Percentiles rank a stretch among this genome's conserved stretches.
Conservation (phyloP, 371 early-diverging fungal species). For the Saksenaea vasiformis region DNA sequence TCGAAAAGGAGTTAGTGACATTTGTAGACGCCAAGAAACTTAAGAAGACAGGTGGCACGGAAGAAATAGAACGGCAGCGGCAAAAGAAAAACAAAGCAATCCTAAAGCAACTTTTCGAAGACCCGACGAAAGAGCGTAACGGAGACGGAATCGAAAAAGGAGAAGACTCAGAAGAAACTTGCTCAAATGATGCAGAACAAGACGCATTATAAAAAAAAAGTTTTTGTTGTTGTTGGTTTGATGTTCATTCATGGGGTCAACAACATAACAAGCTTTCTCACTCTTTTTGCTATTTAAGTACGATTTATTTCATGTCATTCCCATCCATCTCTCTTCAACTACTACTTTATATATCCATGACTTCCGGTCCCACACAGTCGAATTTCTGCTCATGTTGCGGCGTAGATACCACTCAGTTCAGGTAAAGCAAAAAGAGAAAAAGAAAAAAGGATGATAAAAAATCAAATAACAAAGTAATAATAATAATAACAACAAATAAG, state of each 20-base stretch:
- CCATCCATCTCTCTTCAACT: neutral
- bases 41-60: constrained; percentile 71
- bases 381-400: constrained; percentile 24
- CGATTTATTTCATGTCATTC: neutral
- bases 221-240: neutral
- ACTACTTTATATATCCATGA: neutral
- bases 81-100: constrained; percentile 60
- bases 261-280: neutral
- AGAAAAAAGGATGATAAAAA: neutral
- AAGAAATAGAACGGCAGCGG: constrained; percentile 64
- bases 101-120: constrained; percentile 32
- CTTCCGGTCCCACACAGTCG: neutral
- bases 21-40: constrained; percentile 67
- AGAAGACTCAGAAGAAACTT: neutral
- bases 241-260: neutral
- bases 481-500: neutral
- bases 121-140: neutral
- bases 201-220: neutral
- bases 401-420: constrained; percentile 23
- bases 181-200: neutral
- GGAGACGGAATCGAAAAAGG: constrained; percentile 1
- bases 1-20: constrained; percentile 67
- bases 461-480: neutral
- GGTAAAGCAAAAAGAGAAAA: constrained; percentile 10
- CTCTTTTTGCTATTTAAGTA: constrained; percentile 1